Conservation (phyloP, 169 alveolate species). For the Eimeria mitis region DNA sequence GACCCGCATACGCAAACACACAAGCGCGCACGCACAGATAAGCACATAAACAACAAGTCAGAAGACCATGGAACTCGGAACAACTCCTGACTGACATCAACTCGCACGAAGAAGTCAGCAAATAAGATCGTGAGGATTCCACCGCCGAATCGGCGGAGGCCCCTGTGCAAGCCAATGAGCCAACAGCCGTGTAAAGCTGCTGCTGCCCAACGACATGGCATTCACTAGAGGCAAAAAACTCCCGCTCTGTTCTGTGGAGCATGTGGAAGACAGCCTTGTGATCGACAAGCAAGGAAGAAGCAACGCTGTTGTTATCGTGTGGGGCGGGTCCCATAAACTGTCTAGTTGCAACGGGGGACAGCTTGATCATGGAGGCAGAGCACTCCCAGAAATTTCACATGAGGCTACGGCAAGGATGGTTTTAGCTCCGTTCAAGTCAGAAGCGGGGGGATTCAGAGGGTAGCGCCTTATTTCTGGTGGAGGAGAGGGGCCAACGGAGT, state of each 20-base stretch:
- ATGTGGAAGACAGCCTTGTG: not conserved
- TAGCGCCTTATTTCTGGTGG: not conserved
- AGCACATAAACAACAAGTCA: slow-evolving; percentile 1
- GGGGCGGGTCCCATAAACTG: slow-evolving; percentile 11
- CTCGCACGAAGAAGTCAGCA: not conserved
- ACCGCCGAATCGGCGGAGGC: not conserved
- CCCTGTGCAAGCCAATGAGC: not conserved
- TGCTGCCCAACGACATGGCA: not conserved
- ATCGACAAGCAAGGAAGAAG: not conserved
- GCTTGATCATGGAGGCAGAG: not conserved
- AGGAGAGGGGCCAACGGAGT: not conserved
- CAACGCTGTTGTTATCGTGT: not conserved
- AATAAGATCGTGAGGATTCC: not conserved
- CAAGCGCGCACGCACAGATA: slow-evolving; percentile 22
- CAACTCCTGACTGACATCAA: not conserved
- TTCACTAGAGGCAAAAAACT: not conserved
- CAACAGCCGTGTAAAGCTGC: not conserved
- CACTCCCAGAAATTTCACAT: not conserved
- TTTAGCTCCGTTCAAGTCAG: not conserved
- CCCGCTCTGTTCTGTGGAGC: not conserved
- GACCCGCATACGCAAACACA: slow-evolving; percentile 43
- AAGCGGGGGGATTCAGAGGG: not conserved
- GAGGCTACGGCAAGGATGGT: not conserved
- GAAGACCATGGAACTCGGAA: no score
- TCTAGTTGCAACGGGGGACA: not conserved